Evolutionary conservation across 148 eudicot genomes (phyloP).

Genomic region (Spergularia bocconei): DNA sequence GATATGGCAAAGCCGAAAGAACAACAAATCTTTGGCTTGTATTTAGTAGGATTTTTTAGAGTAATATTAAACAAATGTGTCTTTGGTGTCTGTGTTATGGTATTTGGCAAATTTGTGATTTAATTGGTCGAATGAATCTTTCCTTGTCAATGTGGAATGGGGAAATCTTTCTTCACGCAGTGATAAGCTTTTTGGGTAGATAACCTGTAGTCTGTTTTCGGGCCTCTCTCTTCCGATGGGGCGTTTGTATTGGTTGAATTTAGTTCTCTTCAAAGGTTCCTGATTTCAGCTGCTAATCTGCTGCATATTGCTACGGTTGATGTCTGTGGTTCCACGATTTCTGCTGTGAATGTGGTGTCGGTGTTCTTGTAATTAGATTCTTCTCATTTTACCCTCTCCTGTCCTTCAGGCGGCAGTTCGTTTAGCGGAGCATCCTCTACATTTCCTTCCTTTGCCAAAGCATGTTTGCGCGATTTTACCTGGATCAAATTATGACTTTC

Average conservation of each 20-base stretch:
- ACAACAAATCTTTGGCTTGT: too few relatives aligned
- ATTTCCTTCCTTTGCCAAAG: slow-evolving; percentile 70
- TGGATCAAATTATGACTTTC: slow-evolving; percentile 83
- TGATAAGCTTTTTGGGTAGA: too few relatives aligned
- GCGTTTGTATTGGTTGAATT: not conserved
- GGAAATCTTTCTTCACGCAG: too few relatives aligned
- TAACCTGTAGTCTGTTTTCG: too few relatives aligned
- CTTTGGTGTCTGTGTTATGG: too few relatives aligned
- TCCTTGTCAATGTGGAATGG: too few relatives aligned
- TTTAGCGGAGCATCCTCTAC: slow-evolving; percentile 62
- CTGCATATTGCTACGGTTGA: not conserved
- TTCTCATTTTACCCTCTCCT: slow-evolving; percentile 1
- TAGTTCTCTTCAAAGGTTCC: not conserved
- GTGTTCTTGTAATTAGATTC: not conserved
- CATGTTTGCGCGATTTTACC: slow-evolving; percentile 77
- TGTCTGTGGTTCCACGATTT: not conserved
- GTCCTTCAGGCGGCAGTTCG: slow-evolving; percentile 53
- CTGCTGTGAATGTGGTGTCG: not conserved
- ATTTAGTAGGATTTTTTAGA: too few relatives aligned
- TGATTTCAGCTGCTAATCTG: not conserved
- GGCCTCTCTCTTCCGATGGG: too few relatives aligned
- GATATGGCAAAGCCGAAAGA: too few relatives aligned
- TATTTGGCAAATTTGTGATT: too few relatives aligned
- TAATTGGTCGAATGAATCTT: too few relatives aligned
- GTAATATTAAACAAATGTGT: too few relatives aligned